Conservation (phyloP, 2,329 filamentous ascomycete genomes). For the Zalaria obscura region DNA sequence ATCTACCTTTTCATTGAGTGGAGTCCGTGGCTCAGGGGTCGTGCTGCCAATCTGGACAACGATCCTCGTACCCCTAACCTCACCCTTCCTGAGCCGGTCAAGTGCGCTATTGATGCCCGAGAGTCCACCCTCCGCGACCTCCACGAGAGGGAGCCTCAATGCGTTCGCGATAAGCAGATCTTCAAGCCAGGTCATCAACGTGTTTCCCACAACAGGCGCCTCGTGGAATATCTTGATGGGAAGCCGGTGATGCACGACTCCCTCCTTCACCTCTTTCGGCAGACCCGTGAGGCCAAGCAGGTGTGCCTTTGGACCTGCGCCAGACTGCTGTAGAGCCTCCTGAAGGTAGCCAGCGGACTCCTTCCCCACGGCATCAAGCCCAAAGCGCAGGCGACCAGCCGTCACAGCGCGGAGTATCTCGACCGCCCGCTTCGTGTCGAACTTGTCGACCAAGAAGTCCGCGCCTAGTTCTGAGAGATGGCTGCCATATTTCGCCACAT, state of each 20-base stretch:
- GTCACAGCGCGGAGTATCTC: constrained; percentile 49
- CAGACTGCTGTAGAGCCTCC: constrained; percentile 29
- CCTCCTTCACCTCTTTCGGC: constrained; percentile 40
- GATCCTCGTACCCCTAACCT: constrained; percentile 53
- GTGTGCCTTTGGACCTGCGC: constrained; percentile 28
- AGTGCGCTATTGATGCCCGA: constrained; percentile 53
- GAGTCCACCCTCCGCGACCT: constrained; percentile 48
- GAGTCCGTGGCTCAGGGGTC: neutral
- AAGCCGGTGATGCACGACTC: constrained; percentile 46
- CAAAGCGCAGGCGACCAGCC: constrained; percentile 46
- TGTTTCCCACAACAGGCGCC: constrained; percentile 46
- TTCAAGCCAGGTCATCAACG: constrained; percentile 53
- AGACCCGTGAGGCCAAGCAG: constrained; percentile 54
- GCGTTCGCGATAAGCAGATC: constrained; percentile 40
- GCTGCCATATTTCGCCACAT: constrained; percentile 51
- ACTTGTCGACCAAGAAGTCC: constrained; percentile 55
- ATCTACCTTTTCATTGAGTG: neutral
- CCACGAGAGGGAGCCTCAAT: constrained; percentile 49
- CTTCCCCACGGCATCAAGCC: constrained; percentile 51
- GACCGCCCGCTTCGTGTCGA: constrained; percentile 50
- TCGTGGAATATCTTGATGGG: constrained; percentile 68
- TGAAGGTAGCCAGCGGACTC: constrained; percentile 48
- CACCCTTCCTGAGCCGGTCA: constrained; percentile 50
- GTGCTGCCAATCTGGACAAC: constrained; percentile 35
- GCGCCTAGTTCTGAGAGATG: constrained; percentile 38